Evolutionary conservation across 2,329 filamentous ascomycete species (phyloP), one percentile per base, ranked within the genome.

Genomic region (Trichoderma sp.): DNA sequence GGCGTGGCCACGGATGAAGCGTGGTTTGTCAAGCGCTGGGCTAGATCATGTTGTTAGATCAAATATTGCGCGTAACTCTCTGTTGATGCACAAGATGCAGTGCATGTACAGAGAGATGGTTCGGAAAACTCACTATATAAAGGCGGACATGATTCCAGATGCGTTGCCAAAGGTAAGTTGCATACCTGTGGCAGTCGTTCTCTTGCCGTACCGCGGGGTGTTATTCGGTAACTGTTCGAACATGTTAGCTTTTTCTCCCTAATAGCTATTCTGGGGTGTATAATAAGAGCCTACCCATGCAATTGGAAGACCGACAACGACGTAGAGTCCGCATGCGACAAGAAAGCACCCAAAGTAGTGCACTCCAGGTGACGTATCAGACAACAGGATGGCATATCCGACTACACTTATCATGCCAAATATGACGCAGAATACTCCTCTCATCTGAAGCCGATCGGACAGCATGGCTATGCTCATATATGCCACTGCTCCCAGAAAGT

Each of bases 301-400:
- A n/a, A 91, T 80, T 5, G 89, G 89, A 75, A 91, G 77, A 0
- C 89, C 88, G 4, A 90, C 88, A 3, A 88, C 82, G 29, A 90
- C 85, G 78, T 95, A 96, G 3, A 96, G 81, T 0, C 93, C 94
- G 76, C 91, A 88, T 0, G 93, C 93, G 0, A 95, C 90, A n/a
- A 96, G 84, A 82, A 95, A 93, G 77, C 93, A 95, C 78, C 85
- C 93, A 78, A 94, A 93, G 80, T 95, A 95, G 78, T 93, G 92
- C 7, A 91, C 93, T 0, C 90, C 91, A 0, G 89, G 86, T 1
- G 89, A 83, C 2, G 87, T 85, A 65, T 91, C 85, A 1, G 91
- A 89, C 60, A 95, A 87, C 75, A 95, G 81, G 38, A 95, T 86
- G 0, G 87, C 92, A 75, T 95, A 95, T 0, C 93, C 93, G 2